phyloP scores from a whole-genome alignment of 2,329 filamentous ascomycete species.

The Lachnellula willkommii region DNA sequence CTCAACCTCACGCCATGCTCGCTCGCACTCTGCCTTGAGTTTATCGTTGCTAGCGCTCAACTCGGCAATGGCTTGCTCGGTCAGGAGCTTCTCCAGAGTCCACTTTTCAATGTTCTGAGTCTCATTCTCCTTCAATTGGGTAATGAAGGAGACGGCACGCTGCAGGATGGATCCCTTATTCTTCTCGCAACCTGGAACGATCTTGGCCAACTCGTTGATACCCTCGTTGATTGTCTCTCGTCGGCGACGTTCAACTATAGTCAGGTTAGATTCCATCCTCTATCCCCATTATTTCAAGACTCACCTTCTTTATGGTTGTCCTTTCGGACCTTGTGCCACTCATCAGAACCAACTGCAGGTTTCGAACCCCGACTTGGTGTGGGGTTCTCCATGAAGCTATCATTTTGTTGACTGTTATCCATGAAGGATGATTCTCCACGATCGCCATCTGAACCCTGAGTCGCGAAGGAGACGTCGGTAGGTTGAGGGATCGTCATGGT shows the following conservation, averaged over 20 bases:
- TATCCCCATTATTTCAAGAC: conserved; percentile 23
- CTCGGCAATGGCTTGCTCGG: conserved; percentile 83
- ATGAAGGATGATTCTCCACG: conserved; percentile 36
- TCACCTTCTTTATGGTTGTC: conserved; percentile 98
- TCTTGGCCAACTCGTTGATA: conserved; percentile 96
- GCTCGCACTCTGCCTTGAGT: conserved; percentile 73
- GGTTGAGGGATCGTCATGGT: conserved; percentile 52
- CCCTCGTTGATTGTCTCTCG: conserved; percentile 98
- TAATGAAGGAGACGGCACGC: conserved; percentile 90
- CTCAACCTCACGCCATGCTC: conserved; percentile 71
- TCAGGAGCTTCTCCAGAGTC: conserved; percentile 84
- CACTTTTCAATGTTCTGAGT: conserved; percentile 91
- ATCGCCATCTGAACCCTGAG: conserved; percentile 38
- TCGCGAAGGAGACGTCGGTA: conserved; percentile 48
- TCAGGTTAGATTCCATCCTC: conserved; percentile 23
- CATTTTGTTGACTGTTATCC: conserved; percentile 32
- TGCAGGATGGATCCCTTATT: conserved; percentile 97
- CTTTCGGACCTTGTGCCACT: conserved; percentile 96
- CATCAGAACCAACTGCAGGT: conserved; percentile 87
- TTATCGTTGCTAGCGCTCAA: conserved; percentile 83
- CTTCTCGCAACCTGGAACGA: conserved; percentile 96
- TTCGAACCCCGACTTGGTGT: conserved; percentile 48
- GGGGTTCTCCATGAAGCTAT: conserved; percentile 36
- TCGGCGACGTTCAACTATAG: conserved; percentile 83
- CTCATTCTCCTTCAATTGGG: conserved; percentile 89